A percentile compares a stretch with the other conserved stretches of the same genome.
These are phyloP conservation scores for Trichoderma oligosporum DNA, from an alignment of 2,329 filamentous ascomycete species.

Conservation along the genomic window DNA sequence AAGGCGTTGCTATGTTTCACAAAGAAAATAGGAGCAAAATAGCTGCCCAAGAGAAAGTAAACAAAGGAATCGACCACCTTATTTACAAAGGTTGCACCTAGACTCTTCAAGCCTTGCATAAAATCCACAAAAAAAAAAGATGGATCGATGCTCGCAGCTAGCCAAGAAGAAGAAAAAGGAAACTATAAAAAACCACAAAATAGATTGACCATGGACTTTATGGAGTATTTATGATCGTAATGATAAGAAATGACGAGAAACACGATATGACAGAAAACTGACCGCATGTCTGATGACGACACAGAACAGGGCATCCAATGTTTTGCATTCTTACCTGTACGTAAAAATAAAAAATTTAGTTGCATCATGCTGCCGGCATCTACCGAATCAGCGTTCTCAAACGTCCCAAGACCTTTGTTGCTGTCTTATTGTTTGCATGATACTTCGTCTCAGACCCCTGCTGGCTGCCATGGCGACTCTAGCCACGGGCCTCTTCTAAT, in stretches of 20 bases:
- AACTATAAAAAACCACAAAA: background rate
- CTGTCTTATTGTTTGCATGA: slow-evolving; percentile 20
- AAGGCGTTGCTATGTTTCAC: slow-evolving; percentile 15
- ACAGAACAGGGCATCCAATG: slow-evolving; percentile 3
- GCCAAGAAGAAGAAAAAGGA: background rate
- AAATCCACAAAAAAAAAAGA: background rate
- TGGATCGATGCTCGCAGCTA: background rate
- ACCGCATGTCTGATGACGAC: slow-evolving; percentile 17
- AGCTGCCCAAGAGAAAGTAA: slow-evolving; percentile 5
- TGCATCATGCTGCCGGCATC: slow-evolving; percentile 11
- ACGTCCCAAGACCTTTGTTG: background rate
- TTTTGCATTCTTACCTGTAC: slow-evolving; percentile 7
- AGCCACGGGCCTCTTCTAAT: background rate
- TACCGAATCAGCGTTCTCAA: slow-evolving; percentile 9
- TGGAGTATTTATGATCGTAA: background rate
- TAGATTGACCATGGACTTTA: background rate
- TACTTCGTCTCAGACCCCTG: slow-evolving; percentile 21
- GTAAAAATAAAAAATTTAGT: background rate
- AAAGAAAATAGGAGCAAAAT: background rate
- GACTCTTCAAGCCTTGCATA: slow-evolving; percentile 6
- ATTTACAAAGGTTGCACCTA: background rate
- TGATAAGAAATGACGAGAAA: background rate
- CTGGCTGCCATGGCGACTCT: slow-evolving; percentile 27
- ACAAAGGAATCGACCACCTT: background rate
- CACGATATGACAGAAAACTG: slow-evolving; percentile 1